Evolutionary conservation across 2,329 filamentous ascomycete species (phyloP).

Genomic region (Trichoderma brevicompactum): DNA sequence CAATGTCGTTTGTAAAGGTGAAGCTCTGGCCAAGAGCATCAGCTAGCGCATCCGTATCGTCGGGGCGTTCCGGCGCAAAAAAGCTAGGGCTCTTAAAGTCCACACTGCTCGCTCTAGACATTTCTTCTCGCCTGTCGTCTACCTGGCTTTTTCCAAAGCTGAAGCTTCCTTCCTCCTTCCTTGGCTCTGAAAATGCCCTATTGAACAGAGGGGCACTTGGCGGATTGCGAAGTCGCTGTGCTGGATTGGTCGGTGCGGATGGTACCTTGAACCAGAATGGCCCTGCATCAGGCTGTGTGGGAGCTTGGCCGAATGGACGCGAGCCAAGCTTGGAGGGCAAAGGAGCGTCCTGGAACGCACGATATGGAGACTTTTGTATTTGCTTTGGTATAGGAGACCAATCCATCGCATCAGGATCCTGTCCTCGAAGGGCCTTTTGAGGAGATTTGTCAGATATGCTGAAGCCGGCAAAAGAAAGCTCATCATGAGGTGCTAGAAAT

Average conservation of each 20-base stretch:
- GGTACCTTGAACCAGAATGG: slow-evolving; percentile 75
- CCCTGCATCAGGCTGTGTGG: slow-evolving; percentile 46
- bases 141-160: background rate
- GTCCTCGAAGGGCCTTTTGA: slow-evolving; percentile 33
- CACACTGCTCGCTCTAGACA: slow-evolving; percentile 36
- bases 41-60: slow-evolving; percentile 49
- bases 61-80: slow-evolving; percentile 52
- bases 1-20: slow-evolving; percentile 43
- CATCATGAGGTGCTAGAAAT: slow-evolving; percentile 5
- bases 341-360: slow-evolving; percentile 57
- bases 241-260: slow-evolving; percentile 68
- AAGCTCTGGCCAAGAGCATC: slow-evolving; percentile 53
- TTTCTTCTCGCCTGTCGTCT: slow-evolving; percentile 23
- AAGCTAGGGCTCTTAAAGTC: slow-evolving; percentile 65
- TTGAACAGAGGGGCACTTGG: slow-evolving; percentile 59
- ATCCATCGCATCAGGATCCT: slow-evolving; percentile 69
- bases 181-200: slow-evolving; percentile 48
- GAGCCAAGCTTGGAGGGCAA: slow-evolving; percentile 45
- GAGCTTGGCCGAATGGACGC: slow-evolving; percentile 52
- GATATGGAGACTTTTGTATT: slow-evolving; percentile 51
- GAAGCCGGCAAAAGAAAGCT: slow-evolving; percentile 25
- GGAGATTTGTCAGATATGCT: slow-evolving; percentile 32
- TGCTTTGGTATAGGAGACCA: slow-evolving; percentile 62
- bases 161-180: slow-evolving; percentile 34
- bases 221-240: slow-evolving; percentile 65